phyloP scores from a whole-genome alignment of 129 eudicot genomes.

The Kitagawia praeruptora region DNA sequence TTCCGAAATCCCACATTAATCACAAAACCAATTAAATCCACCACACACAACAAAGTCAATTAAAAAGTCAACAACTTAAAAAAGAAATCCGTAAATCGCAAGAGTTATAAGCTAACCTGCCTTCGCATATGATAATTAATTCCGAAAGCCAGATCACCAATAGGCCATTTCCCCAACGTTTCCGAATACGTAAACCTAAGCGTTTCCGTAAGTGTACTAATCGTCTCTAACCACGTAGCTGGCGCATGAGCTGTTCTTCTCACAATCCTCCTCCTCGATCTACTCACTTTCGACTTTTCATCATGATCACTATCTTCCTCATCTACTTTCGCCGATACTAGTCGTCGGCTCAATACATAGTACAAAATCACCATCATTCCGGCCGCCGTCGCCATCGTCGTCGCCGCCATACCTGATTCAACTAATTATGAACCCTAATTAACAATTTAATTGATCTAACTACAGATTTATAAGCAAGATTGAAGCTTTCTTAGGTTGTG shows the following conservation, averaged over 20 bases:
- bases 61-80: background rate
- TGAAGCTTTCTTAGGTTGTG: background rate
- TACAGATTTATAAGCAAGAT: background rate
- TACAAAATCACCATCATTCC: conserved; percentile 76
- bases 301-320: conserved; percentile 34
- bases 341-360: conserved; percentile 51
- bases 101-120: conserved; percentile 44
- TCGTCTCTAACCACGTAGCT: conserved; percentile 92
- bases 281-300: conserved; percentile 48
- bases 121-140: conserved; percentile 82
- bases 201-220: conserved; percentile 76
- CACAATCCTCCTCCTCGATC: conserved; percentile 65
- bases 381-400: conserved; percentile 92
- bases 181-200: conserved; percentile 90
- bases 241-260: conserved; percentile 98
- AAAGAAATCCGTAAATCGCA: background rate
- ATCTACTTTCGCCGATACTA: conserved; percentile 29
- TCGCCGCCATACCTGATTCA: conserved; percentile 48
- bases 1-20: no score
- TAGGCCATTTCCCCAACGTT: conserved; percentile 96
- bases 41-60: background rate
- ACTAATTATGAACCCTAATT: background rate
- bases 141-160: conserved; percentile 95
- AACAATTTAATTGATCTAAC: background rate
- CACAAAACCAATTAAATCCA: no score